Percentiles rank a stretch among this genome's conserved stretches.
Evolutionary conservation across 108 stramenopile species (phyloP).

Genomic region (Cyclostephanos tholiformis): DNA sequence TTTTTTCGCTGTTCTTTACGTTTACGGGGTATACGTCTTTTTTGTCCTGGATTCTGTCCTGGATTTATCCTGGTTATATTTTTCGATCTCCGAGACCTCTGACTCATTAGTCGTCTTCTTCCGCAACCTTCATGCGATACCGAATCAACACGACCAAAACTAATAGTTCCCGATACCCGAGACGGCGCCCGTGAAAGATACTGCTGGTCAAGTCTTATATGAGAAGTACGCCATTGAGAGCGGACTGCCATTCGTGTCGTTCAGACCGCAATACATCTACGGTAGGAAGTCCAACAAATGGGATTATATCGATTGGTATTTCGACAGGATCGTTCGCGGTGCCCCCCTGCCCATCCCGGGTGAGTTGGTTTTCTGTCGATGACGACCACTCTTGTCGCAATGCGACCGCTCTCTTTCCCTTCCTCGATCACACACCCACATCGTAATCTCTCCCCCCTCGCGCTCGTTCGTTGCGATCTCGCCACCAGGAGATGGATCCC

Average conservation of each 20-base stretch:
- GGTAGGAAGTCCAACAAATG: slow-evolving; percentile 83
- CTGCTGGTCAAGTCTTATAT: slow-evolving; percentile 68
- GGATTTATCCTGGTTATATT: too few relatives aligned
- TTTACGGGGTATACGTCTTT: not conserved
- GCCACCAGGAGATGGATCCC: slow-evolving; percentile 59
- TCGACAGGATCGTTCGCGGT: slow-evolving; percentile 67
- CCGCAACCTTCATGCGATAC: too few relatives aligned
- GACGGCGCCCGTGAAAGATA: slow-evolving; percentile 76
- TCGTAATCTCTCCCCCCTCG: too few relatives aligned
- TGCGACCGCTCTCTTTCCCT: too few relatives aligned
- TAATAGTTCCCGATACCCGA: slow-evolving; percentile 77
- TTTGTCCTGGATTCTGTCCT: too few relatives aligned
- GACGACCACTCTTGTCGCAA: too few relatives aligned
- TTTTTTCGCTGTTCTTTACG: not conserved
- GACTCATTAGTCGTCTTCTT: not conserved
- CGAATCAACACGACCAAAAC: too few relatives aligned
- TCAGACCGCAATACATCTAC: slow-evolving; percentile 86
- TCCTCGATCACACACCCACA: too few relatives aligned
- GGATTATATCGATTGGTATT: slow-evolving; percentile 88
- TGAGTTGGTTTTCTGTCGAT: too few relatives aligned
- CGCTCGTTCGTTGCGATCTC: too few relatives aligned
- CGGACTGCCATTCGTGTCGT: slow-evolving; percentile 75
- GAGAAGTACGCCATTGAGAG: slow-evolving; percentile 70
- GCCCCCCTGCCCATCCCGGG: slow-evolving; percentile 72
- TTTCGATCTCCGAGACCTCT: not conserved